Base-by-base conservation (phyloP, 1,139 yeast species). In the Saccharomyces hybrid region DNA sequence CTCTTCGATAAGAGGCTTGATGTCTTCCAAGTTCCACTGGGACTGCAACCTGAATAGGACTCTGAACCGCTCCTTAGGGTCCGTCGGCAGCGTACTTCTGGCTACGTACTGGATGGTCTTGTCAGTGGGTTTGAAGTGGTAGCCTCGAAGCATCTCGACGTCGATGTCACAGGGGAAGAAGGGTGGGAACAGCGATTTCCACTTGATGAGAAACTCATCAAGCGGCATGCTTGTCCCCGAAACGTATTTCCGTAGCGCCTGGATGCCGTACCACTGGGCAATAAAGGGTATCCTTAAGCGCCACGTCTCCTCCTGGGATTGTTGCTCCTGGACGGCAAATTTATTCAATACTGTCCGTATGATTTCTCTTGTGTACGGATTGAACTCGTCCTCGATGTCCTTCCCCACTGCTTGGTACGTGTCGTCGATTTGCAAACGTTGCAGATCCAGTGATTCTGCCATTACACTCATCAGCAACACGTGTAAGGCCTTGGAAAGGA, bases 1-100 rank as follows among this genome's bases (percentile, higher is more conserved):
- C 26, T 80, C 83, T 29, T 71, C 72, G 5, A 91, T 74, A 62
- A 81, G 88, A 1, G 96, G 96, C 24, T 75, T 73, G 28, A 93
- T 78, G 51, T 90, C 96, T 0, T 78, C 79, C 52, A 85, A 70
- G 5, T 78, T 82, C 98, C 98, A 93, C 34, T 75, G 76, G 1
- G 77, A 66, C 60, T 83, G 84, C 48, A 84, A 64, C 46, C 74
- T 71, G 65, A 93, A 84, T 51, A 93, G 73, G 61, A 81, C 79
- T 51, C 77, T 76, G 63, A 91, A 78, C 54, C 97, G 71, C 3
- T 71, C 70, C 19, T 73, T 72, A 0, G 85, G 71, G 52, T 85
- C 85, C 4, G 57, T 55, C 1, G 88, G 78, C 31, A 90, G 72
- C 1, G 71, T 60, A 0, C 65, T 64, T 12, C 72, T 74, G 28